Evolutionary conservation across 1,284 basidiomycete species (phyloP).

Genomic region (Cutaneotrichosporon curvatum): DNA sequence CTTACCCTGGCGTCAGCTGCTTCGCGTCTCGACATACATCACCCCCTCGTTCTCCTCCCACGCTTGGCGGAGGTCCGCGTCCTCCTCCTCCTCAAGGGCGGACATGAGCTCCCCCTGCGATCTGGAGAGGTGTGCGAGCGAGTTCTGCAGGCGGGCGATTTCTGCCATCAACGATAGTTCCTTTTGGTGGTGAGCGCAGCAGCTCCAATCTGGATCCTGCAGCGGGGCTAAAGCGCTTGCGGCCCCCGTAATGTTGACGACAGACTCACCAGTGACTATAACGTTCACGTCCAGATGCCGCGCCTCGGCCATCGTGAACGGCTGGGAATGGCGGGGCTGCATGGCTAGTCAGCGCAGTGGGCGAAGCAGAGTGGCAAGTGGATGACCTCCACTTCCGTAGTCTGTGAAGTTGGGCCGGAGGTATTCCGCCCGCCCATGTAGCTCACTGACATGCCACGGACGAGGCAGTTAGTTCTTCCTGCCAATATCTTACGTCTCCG

Average conservation of each 20-base stretch:
- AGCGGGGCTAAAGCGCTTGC: no score
- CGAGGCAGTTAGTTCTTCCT: no score
- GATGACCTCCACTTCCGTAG: not conserved
- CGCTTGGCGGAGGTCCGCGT: conserved; percentile 50
- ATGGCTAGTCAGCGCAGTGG: not conserved
- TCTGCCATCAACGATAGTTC: conserved; percentile 53
- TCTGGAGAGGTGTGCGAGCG: conserved; percentile 56
- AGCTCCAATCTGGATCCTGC: no score
- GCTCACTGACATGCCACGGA: no score
- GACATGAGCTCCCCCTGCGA: conserved; percentile 59
- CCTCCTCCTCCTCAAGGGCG: conserved; percentile 42
- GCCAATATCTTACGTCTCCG: no score
- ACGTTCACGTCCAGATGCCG: conserved; percentile 58
- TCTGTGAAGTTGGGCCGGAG: no score
- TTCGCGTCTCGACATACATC: conserved; percentile 47
- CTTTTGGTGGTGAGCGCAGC: not conserved
- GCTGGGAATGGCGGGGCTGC: conserved; percentile 58
- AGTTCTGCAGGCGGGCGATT: conserved; percentile 65
- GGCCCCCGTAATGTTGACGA: no score
- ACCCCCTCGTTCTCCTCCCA: conserved; percentile 53
- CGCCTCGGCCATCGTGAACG: conserved; percentile 65
- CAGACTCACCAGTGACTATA: conserved; percentile 58
- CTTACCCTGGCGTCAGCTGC: conserved; percentile 23
- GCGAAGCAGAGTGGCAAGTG: not conserved
- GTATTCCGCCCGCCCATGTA: no score